Evolutionary conservation across 148 eudicot genomes (phyloP).

Genomic region (Rhododendron henanense): DNA sequence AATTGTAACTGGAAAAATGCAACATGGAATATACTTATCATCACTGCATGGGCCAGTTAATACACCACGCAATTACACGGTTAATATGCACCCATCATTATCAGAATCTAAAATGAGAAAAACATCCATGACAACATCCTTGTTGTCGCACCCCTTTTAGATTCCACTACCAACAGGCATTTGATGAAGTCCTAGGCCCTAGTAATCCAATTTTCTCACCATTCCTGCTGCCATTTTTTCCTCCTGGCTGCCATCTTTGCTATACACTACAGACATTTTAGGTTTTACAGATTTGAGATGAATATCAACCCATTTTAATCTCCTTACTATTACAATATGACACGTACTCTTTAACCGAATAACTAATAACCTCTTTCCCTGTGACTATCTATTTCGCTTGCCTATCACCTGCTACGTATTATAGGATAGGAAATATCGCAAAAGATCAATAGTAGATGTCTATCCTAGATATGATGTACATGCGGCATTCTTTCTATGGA

Average conservation of each 20-base stretch:
- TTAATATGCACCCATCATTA: neutral
- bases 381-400: neutral
- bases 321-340: neutral
- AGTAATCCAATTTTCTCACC: neutral
- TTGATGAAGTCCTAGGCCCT: neutral
- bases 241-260: neutral
- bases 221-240: neutral
- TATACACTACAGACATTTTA: neutral
- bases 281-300: neutral
- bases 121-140: neutral
- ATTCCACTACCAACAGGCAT: neutral
- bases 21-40: neutral
- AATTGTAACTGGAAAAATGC: neutral
- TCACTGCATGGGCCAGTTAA: neutral
- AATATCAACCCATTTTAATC: neutral
- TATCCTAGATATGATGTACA: too few relatives aligned
- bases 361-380: neutral
- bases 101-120: neutral
- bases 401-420: neutral
- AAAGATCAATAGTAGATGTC: too few relatives aligned
- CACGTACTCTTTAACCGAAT: neutral
- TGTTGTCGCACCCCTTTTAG: neutral
- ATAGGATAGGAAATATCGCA: neutral
- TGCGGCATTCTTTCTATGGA: too few relatives aligned
- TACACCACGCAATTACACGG: neutral